These are phyloP conservation scores for Salvia splendens DNA, from an alignment of 257 asterid species.

Conservation along the genomic window DNA sequence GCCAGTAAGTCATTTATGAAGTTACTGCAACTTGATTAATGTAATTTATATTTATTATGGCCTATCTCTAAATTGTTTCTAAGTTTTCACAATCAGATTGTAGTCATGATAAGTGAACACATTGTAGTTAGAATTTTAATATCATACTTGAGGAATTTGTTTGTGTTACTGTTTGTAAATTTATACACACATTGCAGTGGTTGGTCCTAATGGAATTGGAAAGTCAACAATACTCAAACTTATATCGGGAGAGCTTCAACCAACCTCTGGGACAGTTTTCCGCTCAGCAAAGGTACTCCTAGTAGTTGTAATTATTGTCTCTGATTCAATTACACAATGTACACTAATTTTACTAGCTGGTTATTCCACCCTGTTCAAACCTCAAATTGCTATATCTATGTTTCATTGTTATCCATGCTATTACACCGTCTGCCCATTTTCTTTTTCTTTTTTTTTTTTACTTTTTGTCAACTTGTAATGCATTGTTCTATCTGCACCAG, in stretches of 20 bases:
- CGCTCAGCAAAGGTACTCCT: conserved; percentile 92
- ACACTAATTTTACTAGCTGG: background rate
- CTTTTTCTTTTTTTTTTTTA: background rate
- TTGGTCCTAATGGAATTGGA: conserved; percentile 99
- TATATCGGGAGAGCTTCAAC: conserved; percentile 97
- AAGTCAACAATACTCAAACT: conserved; percentile 93
- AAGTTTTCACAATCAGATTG: conserved; percentile 15
- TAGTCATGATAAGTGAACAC: conserved; percentile 15
- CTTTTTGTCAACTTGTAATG: conserved; percentile 12
- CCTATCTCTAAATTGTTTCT: conserved; percentile 23
- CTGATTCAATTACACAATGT: background rate
- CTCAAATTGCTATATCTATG: conserved; percentile 15
- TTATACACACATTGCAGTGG: conserved; percentile 63
- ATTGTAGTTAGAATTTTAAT: conserved; percentile 2
- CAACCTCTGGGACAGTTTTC: conserved; percentile 94
- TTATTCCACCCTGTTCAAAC: conserved; percentile 11
- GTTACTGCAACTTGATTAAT: conserved; percentile 25
- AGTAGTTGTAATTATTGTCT: background rate
- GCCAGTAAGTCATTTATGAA: conserved; percentile 71
- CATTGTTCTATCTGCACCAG: background rate
- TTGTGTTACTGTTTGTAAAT: conserved; percentile 13
- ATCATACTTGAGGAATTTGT: conserved; percentile 11
- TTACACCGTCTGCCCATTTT: conserved; percentile 12
- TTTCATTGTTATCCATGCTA: conserved; percentile 18
- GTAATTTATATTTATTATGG: conserved; percentile 20